Conservation (phyloP, 306 rosid genomes). For the Cicer bijugum region DNA sequence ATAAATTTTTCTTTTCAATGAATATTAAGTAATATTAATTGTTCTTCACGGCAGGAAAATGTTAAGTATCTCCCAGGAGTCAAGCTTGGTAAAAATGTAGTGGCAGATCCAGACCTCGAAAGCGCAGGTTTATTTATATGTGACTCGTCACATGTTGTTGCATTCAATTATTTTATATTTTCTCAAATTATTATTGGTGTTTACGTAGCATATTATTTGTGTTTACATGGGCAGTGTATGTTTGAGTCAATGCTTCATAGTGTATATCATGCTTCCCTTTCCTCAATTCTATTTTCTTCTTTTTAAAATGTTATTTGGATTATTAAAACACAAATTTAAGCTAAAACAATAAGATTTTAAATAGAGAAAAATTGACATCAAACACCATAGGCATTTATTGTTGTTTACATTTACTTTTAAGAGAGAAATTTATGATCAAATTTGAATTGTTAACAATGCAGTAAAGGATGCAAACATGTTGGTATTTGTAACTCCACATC, state of each 20-base stretch:
- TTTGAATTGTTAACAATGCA: slow-evolving; percentile 50
- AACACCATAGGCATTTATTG: too few relatives aligned
- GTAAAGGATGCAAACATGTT: slow-evolving; percentile 83
- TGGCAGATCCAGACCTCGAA: slow-evolving; percentile 84
- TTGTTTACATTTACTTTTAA: neutral
- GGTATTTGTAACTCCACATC: slow-evolving; percentile 95
- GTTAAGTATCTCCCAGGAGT: slow-evolving; percentile 87
- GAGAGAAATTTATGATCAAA: neutral
- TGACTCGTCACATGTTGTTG: too few relatives aligned
- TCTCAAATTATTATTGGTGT: neutral
- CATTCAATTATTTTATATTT: neutral
- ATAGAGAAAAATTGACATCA: too few relatives aligned
- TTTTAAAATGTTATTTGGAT: too few relatives aligned
- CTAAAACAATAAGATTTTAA: neutral
- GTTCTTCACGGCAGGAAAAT: slow-evolving; percentile 67
- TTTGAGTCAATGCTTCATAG: too few relatives aligned
- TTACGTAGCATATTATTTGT: too few relatives aligned
- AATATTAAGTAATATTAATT: neutral
- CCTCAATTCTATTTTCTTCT: too few relatives aligned
- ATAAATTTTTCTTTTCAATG: neutral
- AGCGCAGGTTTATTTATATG: slow-evolving; percentile 60
- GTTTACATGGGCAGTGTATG: too few relatives aligned
- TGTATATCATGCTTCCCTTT: too few relatives aligned
- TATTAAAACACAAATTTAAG: too few relatives aligned
- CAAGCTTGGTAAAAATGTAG: slow-evolving; percentile 84